These are phyloP conservation scores for Vaccinium corymbosum DNA, from an alignment of 148 eudicot genomes.

Conservation along the genomic window DNA sequence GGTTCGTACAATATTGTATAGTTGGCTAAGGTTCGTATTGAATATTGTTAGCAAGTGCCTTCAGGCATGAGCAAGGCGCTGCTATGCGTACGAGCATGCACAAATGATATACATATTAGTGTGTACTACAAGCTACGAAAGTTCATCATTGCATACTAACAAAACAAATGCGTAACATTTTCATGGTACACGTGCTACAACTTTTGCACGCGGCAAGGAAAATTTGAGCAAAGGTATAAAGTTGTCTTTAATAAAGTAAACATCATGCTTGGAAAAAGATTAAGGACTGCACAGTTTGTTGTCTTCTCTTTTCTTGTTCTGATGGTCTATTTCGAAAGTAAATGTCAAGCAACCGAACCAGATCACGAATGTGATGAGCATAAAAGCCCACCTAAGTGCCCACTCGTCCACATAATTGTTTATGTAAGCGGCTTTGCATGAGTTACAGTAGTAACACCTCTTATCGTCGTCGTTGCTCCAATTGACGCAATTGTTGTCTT, in stretches of 20 bases:
- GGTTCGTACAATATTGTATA: no score
- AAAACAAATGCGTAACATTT: neutral
- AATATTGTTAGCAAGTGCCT: no score
- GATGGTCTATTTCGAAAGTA: neutral
- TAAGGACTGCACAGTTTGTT: neutral
- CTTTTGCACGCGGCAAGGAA: neutral
- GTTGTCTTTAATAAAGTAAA: neutral
- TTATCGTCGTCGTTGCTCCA: neutral
- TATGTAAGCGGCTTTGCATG: neutral
- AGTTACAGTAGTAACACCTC: neutral
- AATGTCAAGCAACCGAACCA: neutral
- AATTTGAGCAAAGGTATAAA: neutral
- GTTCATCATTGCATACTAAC: neutral
- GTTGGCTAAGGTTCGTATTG: no score
- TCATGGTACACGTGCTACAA: neutral
- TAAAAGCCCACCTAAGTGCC: neutral
- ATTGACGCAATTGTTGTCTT: neutral
- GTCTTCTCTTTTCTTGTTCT: no score
- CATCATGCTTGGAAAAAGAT: neutral
- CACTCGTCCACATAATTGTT: neutral
- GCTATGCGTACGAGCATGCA: no score
- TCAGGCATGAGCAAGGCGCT: no score
- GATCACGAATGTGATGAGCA: neutral
- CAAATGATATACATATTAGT: no score
- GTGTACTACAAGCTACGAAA: no score